Evolutionary conservation across 2,329 filamentous ascomycete genomes (phyloP).

Genomic region (Berkeleyomyces rouxiae): DNA sequence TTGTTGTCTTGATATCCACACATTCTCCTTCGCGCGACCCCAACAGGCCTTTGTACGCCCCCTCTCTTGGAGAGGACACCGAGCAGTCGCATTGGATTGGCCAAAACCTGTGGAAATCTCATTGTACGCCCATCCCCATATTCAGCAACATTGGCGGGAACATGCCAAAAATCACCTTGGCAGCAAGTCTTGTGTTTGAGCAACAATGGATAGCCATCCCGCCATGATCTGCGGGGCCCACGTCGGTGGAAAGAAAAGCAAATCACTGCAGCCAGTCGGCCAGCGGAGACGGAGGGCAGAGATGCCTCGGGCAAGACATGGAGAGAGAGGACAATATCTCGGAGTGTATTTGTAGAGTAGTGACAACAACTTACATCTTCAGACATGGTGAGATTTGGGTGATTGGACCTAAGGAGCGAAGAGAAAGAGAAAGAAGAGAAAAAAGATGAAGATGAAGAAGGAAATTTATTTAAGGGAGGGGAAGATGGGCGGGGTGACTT

Average conservation of each 20-base stretch:
- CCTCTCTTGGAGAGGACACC: neutral
- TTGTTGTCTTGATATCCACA: neutral
- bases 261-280: neutral
- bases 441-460: constrained; percentile 15
- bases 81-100: neutral
- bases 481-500: constrained; percentile 14
- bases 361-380: constrained; percentile 34
- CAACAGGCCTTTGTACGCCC: neutral
- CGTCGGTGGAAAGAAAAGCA: neutral
- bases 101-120: neutral
- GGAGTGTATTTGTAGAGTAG: neutral
- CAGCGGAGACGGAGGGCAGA: neutral
- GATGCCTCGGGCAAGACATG: neutral
- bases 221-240: neutral
- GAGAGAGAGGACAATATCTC: neutral
- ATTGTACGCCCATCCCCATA: neutral
- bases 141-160: neutral
- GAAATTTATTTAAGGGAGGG: constrained; percentile 17
- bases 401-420: constrained; percentile 18
- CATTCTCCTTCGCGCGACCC: neutral
- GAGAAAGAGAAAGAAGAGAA: constrained; percentile 17
- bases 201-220: neutral
- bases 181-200: neutral
- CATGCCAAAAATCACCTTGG: neutral
- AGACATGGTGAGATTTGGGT: constrained; percentile 36